Evolutionary conservation across 805 yeast species (phyloP).

Genomic region (Lipomyces lipofer): DNA sequence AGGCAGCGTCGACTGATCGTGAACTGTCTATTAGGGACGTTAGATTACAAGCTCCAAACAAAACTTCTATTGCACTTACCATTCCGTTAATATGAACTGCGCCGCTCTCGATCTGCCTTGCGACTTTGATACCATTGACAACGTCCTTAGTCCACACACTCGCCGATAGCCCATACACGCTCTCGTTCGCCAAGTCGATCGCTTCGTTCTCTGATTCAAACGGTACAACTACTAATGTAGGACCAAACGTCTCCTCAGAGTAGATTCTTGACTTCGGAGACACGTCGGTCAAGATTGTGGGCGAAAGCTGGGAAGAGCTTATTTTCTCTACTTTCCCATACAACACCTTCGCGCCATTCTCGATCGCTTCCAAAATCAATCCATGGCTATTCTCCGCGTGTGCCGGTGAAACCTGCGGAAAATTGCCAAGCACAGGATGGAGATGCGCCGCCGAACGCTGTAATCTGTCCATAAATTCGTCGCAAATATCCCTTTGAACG

Average conservation of each 20-base stretch:
- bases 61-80: slow-evolving; percentile 5
- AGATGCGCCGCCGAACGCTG: slow-evolving; percentile 77
- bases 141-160: slow-evolving; percentile 76
- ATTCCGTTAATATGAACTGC: slow-evolving; percentile 71
- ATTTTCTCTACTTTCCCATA: slow-evolving; percentile 53
- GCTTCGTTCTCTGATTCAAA: slow-evolving; percentile 75
- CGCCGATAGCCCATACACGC: slow-evolving; percentile 83
- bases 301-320: slow-evolving; percentile 60
- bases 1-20: slow-evolving; percentile 55
- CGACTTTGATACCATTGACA: slow-evolving; percentile 64
- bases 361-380: slow-evolving; percentile 51
- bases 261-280: slow-evolving; percentile 66
- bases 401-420: slow-evolving; percentile 56
- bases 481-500: slow-evolving; percentile 73
- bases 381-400: slow-evolving; percentile 51
- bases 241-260: slow-evolving; percentile 86
- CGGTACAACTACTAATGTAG: slow-evolving; percentile 75
- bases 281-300: slow-evolving; percentile 80
- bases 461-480: slow-evolving; percentile 57
- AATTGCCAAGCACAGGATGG: slow-evolving; percentile 65
- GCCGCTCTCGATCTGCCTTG: slow-evolving; percentile 72
- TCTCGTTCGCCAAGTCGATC: slow-evolving; percentile 68
- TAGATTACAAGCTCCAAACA: neutral
- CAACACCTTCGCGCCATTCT: slow-evolving; percentile 51
- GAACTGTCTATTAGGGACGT: slow-evolving; percentile 28